Evolutionary conservation across 257 asterid species (phyloP).

Genomic region (Ilex asprella): DNA sequence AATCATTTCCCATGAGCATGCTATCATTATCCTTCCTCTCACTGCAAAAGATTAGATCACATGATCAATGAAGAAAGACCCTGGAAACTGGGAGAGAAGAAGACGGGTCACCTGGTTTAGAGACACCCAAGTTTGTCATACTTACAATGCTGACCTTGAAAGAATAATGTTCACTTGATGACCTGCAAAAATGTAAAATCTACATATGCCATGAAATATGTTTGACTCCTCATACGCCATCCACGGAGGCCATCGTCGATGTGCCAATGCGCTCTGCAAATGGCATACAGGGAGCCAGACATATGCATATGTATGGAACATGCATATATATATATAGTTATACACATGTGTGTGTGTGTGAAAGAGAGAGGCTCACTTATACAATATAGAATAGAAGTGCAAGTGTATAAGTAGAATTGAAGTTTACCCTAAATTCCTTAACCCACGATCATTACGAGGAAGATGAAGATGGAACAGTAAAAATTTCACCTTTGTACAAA

Average conservation of each 20-base stretch:
- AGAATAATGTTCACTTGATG: no score
- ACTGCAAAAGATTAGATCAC: neutral
- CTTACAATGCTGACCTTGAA: neutral
- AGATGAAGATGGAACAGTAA: neutral
- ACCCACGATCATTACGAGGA: neutral
- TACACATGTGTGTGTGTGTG: neutral
- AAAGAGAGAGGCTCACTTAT: neutral
- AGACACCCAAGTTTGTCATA: neutral
- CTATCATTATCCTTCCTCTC: neutral
- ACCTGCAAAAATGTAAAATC: no score
- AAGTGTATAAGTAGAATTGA: neutral
- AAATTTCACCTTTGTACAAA: neutral
- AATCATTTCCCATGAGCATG: constrained; percentile 14
- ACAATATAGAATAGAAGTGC: neutral
- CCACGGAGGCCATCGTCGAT: constrained; percentile 62
- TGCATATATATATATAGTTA: constrained; percentile 1
- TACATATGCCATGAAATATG: constrained; percentile 38
- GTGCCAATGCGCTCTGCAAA: constrained; percentile 66
- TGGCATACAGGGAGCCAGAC: constrained; percentile 99
- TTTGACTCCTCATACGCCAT: constrained; percentile 99
- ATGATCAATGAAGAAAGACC: neutral
- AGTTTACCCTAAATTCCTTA: neutral
- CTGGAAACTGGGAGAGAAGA: neutral
- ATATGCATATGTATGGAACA: constrained; percentile 28
- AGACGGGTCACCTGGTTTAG: neutral